Evolutionary conservation across 768 basidiomycete genomes (phyloP).

Genomic region (Agrocybe praecox): DNA sequence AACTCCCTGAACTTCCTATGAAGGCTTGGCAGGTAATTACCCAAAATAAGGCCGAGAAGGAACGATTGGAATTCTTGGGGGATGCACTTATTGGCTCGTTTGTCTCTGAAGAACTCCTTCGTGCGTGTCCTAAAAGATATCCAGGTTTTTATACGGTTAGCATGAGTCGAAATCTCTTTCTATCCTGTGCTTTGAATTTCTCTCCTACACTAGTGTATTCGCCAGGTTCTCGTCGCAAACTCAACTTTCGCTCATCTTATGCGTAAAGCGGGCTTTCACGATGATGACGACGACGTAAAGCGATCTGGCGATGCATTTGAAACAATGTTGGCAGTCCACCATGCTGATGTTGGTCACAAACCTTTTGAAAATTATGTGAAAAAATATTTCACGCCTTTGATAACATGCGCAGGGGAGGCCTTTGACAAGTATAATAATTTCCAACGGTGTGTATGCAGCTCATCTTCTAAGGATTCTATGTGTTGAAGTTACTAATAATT

Average conservation of each 20-base stretch:
- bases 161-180: neutral
- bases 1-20: conserved; percentile 34
- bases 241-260: conserved; percentile 39
- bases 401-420: conserved; percentile 31
- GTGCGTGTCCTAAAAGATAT: conserved; percentile 28
- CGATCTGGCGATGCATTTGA: conserved; percentile 49
- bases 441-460: neutral
- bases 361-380: conserved; percentile 39
- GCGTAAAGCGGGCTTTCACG: conserved; percentile 31
- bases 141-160: conserved; percentile 39
- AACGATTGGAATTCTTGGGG: conserved; percentile 49
- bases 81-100: conserved; percentile 47
- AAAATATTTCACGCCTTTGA: conserved; percentile 38
- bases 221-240: conserved; percentile 29
- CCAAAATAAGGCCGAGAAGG: conserved; percentile 25
- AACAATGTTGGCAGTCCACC: conserved; percentile 45
- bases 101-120: conserved; percentile 40
- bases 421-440: conserved; percentile 15
- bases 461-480: neutral
- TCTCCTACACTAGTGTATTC: conserved; percentile 14
- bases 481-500: no score
- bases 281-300: conserved; percentile 27
- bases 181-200: neutral
- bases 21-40: conserved; percentile 28
- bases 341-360: conserved; percentile 38